phyloP scores from a whole-genome alignment of 2,329 filamentous ascomycete species.

The Hymenoscyphus fraxineus region DNA sequence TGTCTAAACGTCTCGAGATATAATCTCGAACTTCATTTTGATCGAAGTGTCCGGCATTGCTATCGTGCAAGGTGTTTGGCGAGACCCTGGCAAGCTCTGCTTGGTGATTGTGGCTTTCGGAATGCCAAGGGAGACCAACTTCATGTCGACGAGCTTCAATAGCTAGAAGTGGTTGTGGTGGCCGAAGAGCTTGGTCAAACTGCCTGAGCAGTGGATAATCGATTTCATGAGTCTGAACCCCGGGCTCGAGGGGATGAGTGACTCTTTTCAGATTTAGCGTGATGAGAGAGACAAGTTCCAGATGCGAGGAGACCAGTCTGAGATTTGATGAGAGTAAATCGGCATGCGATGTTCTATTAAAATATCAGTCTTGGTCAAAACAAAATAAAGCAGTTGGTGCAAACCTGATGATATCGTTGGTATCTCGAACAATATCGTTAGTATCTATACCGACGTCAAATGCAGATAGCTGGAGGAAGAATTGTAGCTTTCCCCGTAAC shows the following conservation, averaged over 20 bases:
- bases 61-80: background rate
- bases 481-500: conserved; percentile 22
- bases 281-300: conserved; percentile 25
- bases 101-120: background rate
- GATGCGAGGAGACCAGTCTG: conserved; percentile 22
- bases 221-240: conserved; percentile 17
- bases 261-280: conserved; percentile 24
- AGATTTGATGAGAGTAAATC: conserved; percentile 21
- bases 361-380: background rate
- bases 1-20: conserved; percentile 23
- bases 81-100: conserved; percentile 12
- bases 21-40: conserved; percentile 14
- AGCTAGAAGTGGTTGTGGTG: conserved; percentile 20
- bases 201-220: conserved; percentile 27
- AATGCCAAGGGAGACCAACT: conserved; percentile 17
- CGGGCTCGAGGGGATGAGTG: conserved; percentile 23
- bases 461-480: conserved; percentile 22
- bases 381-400: background rate
- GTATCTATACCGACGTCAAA: conserved; percentile 20
- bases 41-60: conserved; percentile 11
- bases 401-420: conserved; percentile 14
- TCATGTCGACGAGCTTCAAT: conserved; percentile 11
- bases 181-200: conserved; percentile 25
- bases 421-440: conserved; percentile 16
- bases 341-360: conserved; percentile 12